Percentiles rank a stretch among this genome's conserved stretches.
phyloP scores from a whole-genome alignment of 192 early-diverging fungal species.

The Entomortierella beljakovae region DNA sequence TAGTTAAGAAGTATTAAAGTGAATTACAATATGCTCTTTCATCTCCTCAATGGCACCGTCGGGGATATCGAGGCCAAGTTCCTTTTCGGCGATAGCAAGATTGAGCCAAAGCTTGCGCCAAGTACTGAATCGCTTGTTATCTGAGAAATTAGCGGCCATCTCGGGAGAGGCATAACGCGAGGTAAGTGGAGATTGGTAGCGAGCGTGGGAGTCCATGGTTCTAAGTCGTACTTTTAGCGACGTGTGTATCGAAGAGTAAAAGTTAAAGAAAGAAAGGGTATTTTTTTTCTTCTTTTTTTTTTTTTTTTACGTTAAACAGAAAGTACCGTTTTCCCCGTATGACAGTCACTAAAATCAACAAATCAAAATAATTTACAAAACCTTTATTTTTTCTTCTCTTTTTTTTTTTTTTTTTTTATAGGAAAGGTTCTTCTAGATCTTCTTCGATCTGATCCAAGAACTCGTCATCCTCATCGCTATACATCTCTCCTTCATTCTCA shows the following conservation, averaged over 20 bases:
- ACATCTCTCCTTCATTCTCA: slow-evolving; percentile 49
- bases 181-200: slow-evolving; percentile 96
- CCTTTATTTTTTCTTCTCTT: background rate
- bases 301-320: slow-evolving; percentile 1
- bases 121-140: slow-evolving; percentile 94
- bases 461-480: slow-evolving; percentile 46
- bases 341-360: slow-evolving; percentile 26
- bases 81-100: slow-evolving; percentile 92
- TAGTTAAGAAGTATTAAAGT: background rate
- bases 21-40: slow-evolving; percentile 77
- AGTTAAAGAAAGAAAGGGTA: background rate
- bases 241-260: background rate
- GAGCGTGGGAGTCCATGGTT: slow-evolving; percentile 71
- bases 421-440: slow-evolving; percentile 36
- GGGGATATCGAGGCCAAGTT: slow-evolving; percentile 91
- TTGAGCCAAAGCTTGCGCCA: slow-evolving; percentile 97
- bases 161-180: slow-evolving; percentile 96
- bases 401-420: slow-evolving; percentile 1
- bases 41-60: slow-evolving; percentile 90
- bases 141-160: slow-evolving; percentile 97
- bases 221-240: background rate
- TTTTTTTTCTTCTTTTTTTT: slow-evolving; percentile 9
- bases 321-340: background rate
- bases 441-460: slow-evolving; percentile 45
- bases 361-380: no score